Percentiles rank a stretch among this genome's conserved stretches.
phyloP scores from a whole-genome alignment of 441 rosid species.

The Arabidopsis hybrid region DNA sequence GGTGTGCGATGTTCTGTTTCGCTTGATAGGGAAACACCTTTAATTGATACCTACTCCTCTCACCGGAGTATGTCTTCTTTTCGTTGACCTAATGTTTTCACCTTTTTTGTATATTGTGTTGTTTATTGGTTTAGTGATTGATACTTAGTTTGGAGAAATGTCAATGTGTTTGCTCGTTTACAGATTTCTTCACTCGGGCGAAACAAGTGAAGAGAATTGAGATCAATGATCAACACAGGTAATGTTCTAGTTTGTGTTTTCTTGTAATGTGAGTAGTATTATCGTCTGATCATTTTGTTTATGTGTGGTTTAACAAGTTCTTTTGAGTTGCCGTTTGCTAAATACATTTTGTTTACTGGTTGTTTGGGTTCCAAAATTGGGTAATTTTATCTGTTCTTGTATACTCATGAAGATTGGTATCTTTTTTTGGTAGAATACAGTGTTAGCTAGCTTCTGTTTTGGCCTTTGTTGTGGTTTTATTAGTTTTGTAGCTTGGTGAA shows the following conservation, averaged over 20 bases:
- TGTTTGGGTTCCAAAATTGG: background rate
- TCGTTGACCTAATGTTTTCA: conserved; percentile 22
- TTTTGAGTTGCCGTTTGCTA: conserved; percentile 6
- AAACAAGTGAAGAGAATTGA: conserved; percentile 79
- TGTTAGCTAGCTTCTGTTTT: conserved; percentile 7
- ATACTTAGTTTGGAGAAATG: background rate
- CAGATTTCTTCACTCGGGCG: conserved; percentile 85
- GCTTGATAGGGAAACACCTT: conserved; percentile 41
- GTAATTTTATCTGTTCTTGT: background rate
- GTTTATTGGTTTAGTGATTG: background rate
- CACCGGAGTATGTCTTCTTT: conserved; percentile 58
- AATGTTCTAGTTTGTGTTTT: background rate
- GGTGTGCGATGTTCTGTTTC: conserved; percentile 53
- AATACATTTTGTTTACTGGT: background rate
- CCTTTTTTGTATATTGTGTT: background rate
- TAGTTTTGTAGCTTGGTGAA: background rate
- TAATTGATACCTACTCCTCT: conserved; percentile 39
- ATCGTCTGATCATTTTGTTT: background rate
- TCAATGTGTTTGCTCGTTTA: conserved; percentile 8
- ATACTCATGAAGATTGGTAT: conserved; percentile 1
- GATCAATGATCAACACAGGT: conserved; percentile 90
- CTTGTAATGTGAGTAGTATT: conserved; percentile 23
- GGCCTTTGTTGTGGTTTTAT: background rate
- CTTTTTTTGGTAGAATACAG: background rate
- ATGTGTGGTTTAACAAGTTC: background rate